Base-by-base conservation (phyloP, 2,329 filamentous ascomycete species). In the Keithomyces neogunnii region DNA sequence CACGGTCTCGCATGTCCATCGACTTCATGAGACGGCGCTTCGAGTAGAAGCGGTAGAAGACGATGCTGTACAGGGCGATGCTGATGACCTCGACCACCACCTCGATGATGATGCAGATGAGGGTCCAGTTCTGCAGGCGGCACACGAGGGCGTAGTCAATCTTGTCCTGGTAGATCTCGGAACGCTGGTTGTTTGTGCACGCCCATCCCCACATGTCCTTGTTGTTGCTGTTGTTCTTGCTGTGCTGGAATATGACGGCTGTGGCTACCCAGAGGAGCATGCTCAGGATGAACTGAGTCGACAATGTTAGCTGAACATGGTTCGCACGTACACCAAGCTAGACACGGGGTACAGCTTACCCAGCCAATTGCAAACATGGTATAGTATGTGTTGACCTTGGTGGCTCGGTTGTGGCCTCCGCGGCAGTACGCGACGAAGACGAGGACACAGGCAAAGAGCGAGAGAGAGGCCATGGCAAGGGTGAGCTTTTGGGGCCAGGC, bases 141-240 rank as follows among this genome's bases (percentile, higher is more conserved):
- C 93, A 99, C 59, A 97, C 80, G 48, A 99, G 85, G 30, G 82
- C 82, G 70, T 97, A 99, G 70, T 93, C 78, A 60, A 99, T 81
- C 62, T 93, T 84, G 51, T 91, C 76, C 55, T 82, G 66, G 67
- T 92, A 97, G 49, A 96, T 73, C 48, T 89, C 71, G 51, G 84
- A 74, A 55, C 92, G 84, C 57, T 85, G 82, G 68, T 96, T 97
- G 62, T 95, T 80, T 52, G 91, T 86, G 69, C 93, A 99, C n/a
- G 89, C 83, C 93, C 93, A 99, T 53, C 92, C 91, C 93, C 93
- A 99, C 69, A 99, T 81, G 69, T 99, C 93, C 69, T 96, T 83
- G 63, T 87, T 88, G 57, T 81, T 73, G 63, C 65, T 63, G 64
- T 79, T 87, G 62, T 82, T 80, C 66, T 85, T 87, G 52, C 83